phyloP scores from a whole-genome alignment of 108 stramenopile genomes.

The Nitzschia sp. region DNA sequence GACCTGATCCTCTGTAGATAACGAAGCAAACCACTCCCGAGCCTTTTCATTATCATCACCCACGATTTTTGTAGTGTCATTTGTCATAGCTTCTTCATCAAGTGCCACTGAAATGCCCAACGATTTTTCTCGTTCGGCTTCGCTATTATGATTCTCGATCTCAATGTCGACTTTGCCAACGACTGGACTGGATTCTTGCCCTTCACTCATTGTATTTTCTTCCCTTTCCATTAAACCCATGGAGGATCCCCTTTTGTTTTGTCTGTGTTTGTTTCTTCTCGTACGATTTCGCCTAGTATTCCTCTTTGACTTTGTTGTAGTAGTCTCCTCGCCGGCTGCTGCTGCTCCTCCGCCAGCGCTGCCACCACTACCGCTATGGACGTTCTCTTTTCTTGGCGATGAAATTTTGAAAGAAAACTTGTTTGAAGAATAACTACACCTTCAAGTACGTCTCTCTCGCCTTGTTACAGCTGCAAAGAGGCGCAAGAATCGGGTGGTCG shows the following conservation, averaged over 20 bases:
- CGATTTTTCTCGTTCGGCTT: too few species aligned
- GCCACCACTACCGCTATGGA: not conserved
- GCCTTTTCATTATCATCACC: not conserved
- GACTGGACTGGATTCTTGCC: too few species aligned
- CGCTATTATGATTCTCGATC: not conserved
- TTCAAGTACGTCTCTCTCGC: too few species aligned
- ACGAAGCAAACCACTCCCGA: conserved; percentile 26
- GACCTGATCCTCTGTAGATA: conserved; percentile 25
- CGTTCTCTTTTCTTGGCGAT: not conserved
- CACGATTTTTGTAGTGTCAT: too few species aligned
- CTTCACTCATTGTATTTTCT: too few species aligned
- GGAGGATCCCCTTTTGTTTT: not conserved
- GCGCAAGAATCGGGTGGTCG: too few species aligned
- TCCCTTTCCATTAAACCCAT: not conserved
- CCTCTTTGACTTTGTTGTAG: not conserved
- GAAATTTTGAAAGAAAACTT: conserved; percentile 9
- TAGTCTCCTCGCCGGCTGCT: conserved; percentile 8
- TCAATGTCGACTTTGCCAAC: not conserved
- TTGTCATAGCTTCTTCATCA: too few species aligned
- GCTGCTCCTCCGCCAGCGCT: conserved; percentile 11
- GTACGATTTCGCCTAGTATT: conserved; percentile 3
- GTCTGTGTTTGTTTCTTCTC: not conserved
- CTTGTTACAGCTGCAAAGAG: too few species aligned
- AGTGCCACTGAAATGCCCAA: too few species aligned
- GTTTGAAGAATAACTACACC: not conserved